A percentile compares a stretch with the other conserved stretches of the same genome.
Conservation (phyloP, 2,329 filamentous ascomycete species). For the Coleophoma crateriformis region DNA sequence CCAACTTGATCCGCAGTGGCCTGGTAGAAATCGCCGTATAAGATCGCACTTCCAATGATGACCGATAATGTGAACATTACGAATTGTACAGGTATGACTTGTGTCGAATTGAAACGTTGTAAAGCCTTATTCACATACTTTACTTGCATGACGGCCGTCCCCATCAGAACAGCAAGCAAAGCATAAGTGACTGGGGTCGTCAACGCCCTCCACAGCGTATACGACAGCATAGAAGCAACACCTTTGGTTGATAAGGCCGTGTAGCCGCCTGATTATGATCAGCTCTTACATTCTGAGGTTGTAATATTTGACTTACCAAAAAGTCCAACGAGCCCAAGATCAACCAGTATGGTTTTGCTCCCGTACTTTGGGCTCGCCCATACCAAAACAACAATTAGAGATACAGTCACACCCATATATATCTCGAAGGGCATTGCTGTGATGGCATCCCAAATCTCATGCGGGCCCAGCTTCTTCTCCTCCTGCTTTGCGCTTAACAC, state of each 20-base stretch:
- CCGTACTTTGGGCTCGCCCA: constrained; percentile 80
- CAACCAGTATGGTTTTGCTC: constrained; percentile 81
- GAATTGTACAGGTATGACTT: constrained; percentile 97
- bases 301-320: constrained; percentile 61
- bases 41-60: constrained; percentile 85
- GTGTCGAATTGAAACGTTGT: constrained; percentile 92
- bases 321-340: constrained; percentile 85
- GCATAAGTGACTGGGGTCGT: constrained; percentile 89
- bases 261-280: constrained; percentile 64
- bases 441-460: constrained; percentile 86
- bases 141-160: constrained; percentile 91
- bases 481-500: constrained; percentile 86
- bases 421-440: constrained; percentile 85
- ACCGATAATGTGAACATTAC: constrained; percentile 95
- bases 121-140: constrained; percentile 89
- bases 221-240: constrained; percentile 89
- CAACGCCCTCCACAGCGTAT: constrained; percentile 81
- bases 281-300: constrained; percentile 1
- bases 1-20: constrained; percentile 65
- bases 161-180: constrained; percentile 71
- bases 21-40: constrained; percentile 93
- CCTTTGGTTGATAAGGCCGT: constrained; percentile 97
- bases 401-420: constrained; percentile 73
- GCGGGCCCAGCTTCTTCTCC: constrained; percentile 85
- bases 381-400: constrained; percentile 71